Percentiles rank a stretch among this genome's conserved stretches.
These are phyloP conservation scores for Termitomyces sp. DNA, from an alignment of 768 basidiomycete species.

Conservation along the genomic window DNA sequence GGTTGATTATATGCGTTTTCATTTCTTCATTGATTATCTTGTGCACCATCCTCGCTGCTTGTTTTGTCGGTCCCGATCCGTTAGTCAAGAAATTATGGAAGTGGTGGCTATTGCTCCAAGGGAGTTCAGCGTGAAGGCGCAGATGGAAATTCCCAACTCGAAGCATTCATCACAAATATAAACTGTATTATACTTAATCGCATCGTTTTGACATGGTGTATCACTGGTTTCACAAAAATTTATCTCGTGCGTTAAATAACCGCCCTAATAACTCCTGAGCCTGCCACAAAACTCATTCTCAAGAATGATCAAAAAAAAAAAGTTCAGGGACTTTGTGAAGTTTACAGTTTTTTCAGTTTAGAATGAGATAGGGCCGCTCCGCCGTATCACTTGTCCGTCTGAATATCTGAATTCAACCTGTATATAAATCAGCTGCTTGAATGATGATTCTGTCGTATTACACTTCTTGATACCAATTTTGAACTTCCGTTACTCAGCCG, in stretches of 20 bases:
- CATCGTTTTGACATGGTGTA: background rate
- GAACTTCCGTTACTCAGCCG: slow-evolving; percentile 25
- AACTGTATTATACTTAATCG: background rate
- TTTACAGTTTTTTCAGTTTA: no score
- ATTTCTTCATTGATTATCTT: slow-evolving; percentile 35
- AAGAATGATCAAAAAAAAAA: no score
- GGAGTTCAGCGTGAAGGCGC: background rate
- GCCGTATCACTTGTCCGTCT: no score
- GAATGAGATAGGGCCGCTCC: no score
- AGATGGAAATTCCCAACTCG: background rate
- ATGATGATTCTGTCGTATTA: no score
- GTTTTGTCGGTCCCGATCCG: slow-evolving; percentile 45
- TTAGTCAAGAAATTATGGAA: slow-evolving; percentile 17
- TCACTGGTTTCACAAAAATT: background rate
- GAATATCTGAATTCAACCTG: no score
- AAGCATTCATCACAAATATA: background rate
- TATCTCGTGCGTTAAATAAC: background rate
- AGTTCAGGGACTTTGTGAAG: no score
- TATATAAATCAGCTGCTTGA: no score
- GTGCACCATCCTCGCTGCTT: slow-evolving; percentile 32
- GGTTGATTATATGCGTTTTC: slow-evolving; percentile 52
- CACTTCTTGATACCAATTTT: no score
- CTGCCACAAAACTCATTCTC: no score
- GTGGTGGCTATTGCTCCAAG: background rate
- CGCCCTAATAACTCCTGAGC: no score